Evolutionary conservation across 2,329 filamentous ascomycete genomes (phyloP).

Genomic region (Penicillium sp.): DNA sequence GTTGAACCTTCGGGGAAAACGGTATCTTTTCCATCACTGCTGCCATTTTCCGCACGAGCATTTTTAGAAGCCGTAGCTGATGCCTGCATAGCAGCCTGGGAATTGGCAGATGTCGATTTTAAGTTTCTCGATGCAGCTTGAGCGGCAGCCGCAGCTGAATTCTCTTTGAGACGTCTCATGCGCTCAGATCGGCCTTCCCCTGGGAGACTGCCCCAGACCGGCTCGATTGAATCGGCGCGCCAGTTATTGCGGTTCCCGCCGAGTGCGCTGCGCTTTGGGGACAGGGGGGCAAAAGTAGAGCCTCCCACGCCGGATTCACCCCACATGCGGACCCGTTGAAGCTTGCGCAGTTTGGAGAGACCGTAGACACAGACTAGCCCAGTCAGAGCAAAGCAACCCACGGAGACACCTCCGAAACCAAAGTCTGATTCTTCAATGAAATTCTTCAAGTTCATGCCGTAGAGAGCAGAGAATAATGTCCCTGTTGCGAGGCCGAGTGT

Average conservation of each 20-base stretch:
- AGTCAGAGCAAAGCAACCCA: constrained; percentile 69
- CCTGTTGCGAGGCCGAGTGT: constrained; percentile 93
- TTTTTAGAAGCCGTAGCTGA: constrained; percentile 1
- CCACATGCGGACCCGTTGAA: constrained; percentile 88
- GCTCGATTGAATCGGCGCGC: constrained; percentile 47
- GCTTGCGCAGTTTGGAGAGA: constrained; percentile 75
- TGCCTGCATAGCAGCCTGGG: constrained; percentile 11
- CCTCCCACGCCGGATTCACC: constrained; percentile 53
- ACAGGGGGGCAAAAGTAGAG: constrained; percentile 29
- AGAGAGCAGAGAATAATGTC: constrained; percentile 95
- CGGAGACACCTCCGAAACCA: constrained; percentile 77
- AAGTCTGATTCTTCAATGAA: constrained; percentile 93
- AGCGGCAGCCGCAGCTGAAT: constrained; percentile 28
- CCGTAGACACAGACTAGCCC: constrained; percentile 80
- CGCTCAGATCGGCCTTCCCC: constrained; percentile 42
- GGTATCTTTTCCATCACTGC: constrained; percentile 4
- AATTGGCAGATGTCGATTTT: constrained; percentile 8
- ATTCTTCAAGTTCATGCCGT: constrained; percentile 99
- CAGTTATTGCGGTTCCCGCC: constrained; percentile 39
- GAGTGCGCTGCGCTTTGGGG: constrained; percentile 25
- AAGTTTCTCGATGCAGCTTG: constrained; percentile 16
- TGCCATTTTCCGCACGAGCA: not conserved
- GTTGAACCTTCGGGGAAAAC: not conserved
- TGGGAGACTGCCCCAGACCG: constrained; percentile 40
- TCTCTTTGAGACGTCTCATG: constrained; percentile 38